Base-by-base conservation (phyloP, 2,329 filamentous ascomycete genomes). In the Cladophialophora exuberans region DNA sequence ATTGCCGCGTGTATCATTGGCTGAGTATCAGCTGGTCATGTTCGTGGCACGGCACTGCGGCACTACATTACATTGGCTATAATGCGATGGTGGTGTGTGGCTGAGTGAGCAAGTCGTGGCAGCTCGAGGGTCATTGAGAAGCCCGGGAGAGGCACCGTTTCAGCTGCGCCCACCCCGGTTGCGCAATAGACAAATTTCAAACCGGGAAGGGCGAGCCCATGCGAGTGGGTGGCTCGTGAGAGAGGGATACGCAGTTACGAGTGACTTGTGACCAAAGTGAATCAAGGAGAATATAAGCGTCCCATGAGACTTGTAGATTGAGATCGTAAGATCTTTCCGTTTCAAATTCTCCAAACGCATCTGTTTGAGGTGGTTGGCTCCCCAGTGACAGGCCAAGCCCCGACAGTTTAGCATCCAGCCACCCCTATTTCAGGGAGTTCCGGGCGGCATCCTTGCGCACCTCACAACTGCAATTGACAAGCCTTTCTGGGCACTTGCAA, bases 161-260 rank as follows among this genome's bases (percentile, higher is more conserved):
- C 52, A 54, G 52, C 52, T 54, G 51, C 42, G 51, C 49, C 49
- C 38, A 18, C 28, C 3, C 4, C 28, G 35, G 4, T 52, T 52
- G 49, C 49, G 49, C 49, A 52, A 44, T 28, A 26, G 18, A 30
- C 18, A 31, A 31, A 22, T 31, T 50, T 11, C 33, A 50, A 42
- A 25, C 47, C 18, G 36, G 26, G 18, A 13, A 30, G 10, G 3
- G 31, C 23, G 17, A 25, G 22, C 26, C 20, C 7, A 49, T 41
- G 33, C 35, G 13, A 28, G 13, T 35, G 22, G 33, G 36, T 17
- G 7, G 13, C 13, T 47, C 28, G 13, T 42, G 20, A 15, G 11
- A 42, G 39, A 23, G 20, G 39, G n/a, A 42, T 42, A 3, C 2
- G 20, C 15, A 10, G n/a, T n/a, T n/a, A n/a, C n/a, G n/a, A n/a